Conservation (phyloP, 495 filamentous ascomycete genomes). For the Cercophora sp. region DNA sequence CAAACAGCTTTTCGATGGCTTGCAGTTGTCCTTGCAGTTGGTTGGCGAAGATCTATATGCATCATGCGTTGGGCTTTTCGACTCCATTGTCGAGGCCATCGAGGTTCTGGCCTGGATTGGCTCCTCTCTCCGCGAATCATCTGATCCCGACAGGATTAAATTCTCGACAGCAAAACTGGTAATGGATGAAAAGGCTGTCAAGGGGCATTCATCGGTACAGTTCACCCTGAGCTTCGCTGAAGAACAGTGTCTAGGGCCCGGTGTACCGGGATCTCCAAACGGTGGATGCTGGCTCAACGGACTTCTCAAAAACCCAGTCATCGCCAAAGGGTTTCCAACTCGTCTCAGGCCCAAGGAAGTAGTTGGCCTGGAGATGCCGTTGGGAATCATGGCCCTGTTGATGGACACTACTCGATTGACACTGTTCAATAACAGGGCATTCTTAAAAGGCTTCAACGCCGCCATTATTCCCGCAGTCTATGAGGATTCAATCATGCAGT, state of each 20-base stretch:
- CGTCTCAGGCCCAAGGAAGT: neutral
- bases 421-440: neutral
- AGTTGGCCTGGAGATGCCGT: neutral
- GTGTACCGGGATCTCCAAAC: neutral
- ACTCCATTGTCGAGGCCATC: constrained; percentile 7
- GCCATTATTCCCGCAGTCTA: neutral
- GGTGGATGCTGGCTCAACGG: constrained; percentile 1
- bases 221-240: neutral
- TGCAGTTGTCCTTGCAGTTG: neutral
- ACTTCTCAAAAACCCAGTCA: constrained; percentile 7
- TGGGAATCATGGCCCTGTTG: constrained; percentile 4
- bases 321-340: constrained; percentile 7
- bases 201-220: neutral
- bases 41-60: neutral
- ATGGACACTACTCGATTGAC: neutral
- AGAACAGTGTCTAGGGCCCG: neutral
- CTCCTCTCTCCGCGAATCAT: constrained; percentile 4
- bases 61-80: constrained; percentile 4
- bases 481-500: neutral
- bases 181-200: neutral
- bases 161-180: neutral
- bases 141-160: neutral
- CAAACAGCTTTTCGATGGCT: neutral
- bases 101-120: constrained; percentile 5
- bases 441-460: constrained; percentile 11